Percentiles rank a stretch among this genome's conserved stretches.
Evolutionary conservation across 1,284 basidiomycete genomes (phyloP).

Genomic region (Pholiota adiposa): DNA sequence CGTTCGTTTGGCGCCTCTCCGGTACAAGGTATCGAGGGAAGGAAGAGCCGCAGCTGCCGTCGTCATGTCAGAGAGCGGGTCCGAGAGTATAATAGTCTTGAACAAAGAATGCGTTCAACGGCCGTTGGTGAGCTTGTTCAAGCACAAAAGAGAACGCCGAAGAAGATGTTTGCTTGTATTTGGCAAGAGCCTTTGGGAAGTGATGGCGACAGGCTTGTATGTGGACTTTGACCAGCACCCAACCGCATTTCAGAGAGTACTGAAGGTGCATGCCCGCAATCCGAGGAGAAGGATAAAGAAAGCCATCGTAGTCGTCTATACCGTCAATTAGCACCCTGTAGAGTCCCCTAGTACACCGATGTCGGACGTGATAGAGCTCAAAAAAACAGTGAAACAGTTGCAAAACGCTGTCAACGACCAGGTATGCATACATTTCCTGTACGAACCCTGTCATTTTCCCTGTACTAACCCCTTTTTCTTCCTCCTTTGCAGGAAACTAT

Average conservation of each 20-base stretch:
- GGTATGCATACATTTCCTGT: constrained; percentile 56
- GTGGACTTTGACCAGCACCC: constrained; percentile 11
- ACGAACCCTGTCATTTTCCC: constrained; percentile 44
- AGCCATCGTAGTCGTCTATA: constrained; percentile 17
- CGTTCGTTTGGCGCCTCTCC: constrained; percentile 67
- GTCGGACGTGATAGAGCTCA: constrained; percentile 66
- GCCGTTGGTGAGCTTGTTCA: constrained; percentile 1
- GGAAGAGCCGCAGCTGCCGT: constrained; percentile 56
- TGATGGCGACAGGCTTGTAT: not conserved
- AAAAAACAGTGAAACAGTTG: constrained; percentile 79
- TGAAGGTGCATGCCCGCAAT: constrained; percentile 9
- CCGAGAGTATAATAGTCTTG: not conserved
- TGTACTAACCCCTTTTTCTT: constrained; percentile 32
- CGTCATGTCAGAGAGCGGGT: constrained; percentile 25
- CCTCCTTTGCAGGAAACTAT: constrained; percentile 66
- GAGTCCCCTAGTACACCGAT: constrained; percentile 34
- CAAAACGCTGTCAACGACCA: constrained; percentile 62
- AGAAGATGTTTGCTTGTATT: constrained; percentile 23
- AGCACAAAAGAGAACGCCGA: not conserved
- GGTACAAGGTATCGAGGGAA: constrained; percentile 67
- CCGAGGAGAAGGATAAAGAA: constrained; percentile 6
- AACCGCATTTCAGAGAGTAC: constrained; percentile 10
- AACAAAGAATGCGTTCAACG: not conserved
- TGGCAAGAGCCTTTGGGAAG: constrained; percentile 15
- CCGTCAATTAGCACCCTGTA: constrained; percentile 17